Evolutionary conservation across 2,329 filamentous ascomycete species (phyloP), one percentile per base, ranked within the genome.

Genomic region (Emericellopsis atlantica): DNA sequence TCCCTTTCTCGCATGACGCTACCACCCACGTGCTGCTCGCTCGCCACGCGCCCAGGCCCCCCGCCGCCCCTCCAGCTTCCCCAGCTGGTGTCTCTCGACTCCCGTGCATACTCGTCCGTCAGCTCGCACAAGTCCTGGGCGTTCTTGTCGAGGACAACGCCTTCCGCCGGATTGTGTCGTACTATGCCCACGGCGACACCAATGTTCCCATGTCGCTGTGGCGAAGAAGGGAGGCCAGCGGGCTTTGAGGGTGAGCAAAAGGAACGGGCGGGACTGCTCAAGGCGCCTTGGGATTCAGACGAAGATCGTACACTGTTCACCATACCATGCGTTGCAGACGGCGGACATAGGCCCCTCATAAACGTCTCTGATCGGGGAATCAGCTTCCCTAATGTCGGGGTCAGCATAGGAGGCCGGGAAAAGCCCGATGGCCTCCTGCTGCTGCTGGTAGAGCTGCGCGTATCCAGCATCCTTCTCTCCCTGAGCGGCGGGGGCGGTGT

Each of bases 401-500:
- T 49, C 46, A 56, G 60, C 21, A 64, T 54, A 2, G 65, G 61
- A 5, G 62, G 62, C 5, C 59, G 45, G 0, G 63, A 60, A 34
- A 65, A 65, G 4, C 40, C 43, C 36, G 44, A 0, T 53, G 52
- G 5, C 14, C 16, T 16, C 21, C 14, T 18, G n/a, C 52, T 26
- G 6, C 33, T n/a, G 24, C 31, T 43, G 38, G 31, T 45, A 47
- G 8, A 49, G 23, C 60, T 50, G 5, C 36, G n/a, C 14, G 38
- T 60, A 55, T 2, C 64, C 56, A 73, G 59, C 37, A 67, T 58
- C 31, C 54, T 63, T 6, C 69, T 61, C 39, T 72, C 67, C 40
- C 64, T 59, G 2, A 74, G 60, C 15, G 68, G 62, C 2, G 63
- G 62, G 0, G 70, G 70, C 1, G 70, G 69, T 1, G 63, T 68